A percentile compares a stretch with the other conserved stretches of the same genome.
These are phyloP conservation scores for Kondoa subrosea DNA, from an alignment of 768 basidiomycete genomes.

Conservation along the genomic window DNA sequence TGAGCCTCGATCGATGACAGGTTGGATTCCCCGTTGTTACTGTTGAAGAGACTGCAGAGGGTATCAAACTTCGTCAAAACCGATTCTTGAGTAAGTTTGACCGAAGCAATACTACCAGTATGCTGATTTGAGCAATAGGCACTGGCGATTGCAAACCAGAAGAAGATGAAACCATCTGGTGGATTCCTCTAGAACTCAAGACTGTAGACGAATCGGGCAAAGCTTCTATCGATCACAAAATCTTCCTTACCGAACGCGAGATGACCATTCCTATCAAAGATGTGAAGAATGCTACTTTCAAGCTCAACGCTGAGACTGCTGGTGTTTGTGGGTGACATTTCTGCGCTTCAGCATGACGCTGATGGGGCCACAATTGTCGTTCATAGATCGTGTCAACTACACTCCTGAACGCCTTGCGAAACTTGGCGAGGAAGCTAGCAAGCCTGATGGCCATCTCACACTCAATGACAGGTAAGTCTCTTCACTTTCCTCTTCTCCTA, in stretches of 20 bases:
- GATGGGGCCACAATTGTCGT: background rate
- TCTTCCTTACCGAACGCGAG: constrained; percentile 54
- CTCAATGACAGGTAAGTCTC: constrained; percentile 49
- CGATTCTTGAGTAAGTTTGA: constrained; percentile 46
- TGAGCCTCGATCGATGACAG: constrained; percentile 26
- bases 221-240: constrained; percentile 43
- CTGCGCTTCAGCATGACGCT: background rate
- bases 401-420: constrained; percentile 56
- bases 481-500: background rate
- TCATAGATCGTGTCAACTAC: constrained; percentile 54
- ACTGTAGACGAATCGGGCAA: constrained; percentile 48
- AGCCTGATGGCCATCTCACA: constrained; percentile 47
- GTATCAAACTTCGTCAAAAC: constrained; percentile 69
- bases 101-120: background rate
- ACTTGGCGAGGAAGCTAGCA: constrained; percentile 66
- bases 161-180: constrained; percentile 82
- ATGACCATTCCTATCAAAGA: constrained; percentile 48
- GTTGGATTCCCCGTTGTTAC: constrained; percentile 78
- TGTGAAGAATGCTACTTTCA: constrained; percentile 53
- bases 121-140: constrained; percentile 11
- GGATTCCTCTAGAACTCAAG: constrained; percentile 59
- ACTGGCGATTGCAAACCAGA: constrained; percentile 52
- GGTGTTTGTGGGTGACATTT: constrained; percentile 56
- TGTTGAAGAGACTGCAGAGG: constrained; percentile 56
- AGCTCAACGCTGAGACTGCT: constrained; percentile 67